Base-by-base conservation (phyloP, 2,329 filamentous ascomycete genomes). In the Phyllosticta citrichinensis region DNA sequence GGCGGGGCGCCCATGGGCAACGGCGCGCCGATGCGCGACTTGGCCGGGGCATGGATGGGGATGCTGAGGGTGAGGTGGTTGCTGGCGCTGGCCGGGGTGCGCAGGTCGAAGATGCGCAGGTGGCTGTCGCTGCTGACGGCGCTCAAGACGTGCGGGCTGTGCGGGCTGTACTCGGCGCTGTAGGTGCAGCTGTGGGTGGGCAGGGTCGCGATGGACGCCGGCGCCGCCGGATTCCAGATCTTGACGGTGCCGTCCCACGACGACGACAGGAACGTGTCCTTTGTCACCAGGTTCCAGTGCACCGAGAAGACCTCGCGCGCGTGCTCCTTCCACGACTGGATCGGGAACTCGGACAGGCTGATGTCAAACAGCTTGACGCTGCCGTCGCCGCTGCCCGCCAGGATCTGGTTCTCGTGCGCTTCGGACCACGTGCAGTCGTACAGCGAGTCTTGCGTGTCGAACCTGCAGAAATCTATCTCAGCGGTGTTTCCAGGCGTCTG, bases 231-330 rank as follows among this genome's bases (percentile, higher is more conserved):
- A 14, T 89, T 90, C 93, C 93, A 99, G 68, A 99, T 86, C 77
- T 97, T 97, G 68, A 97, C 85, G 2, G 90, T 95, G 56, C 94
- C 94, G 70, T 99, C 94, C 94, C 94, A 99, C 5, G 91, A 96
- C 66, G 87, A 91, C 0, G 90, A 95, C 30, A 91, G 82, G 71
- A 99, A 97, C 0, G 85, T 90, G 69, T 94, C 89, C 73, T 99
- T 99, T 30, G 88, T 84, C 5, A 96, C 84, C 20, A 96, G 83
- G 68, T 93, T 97, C 93, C 93, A 99, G 70, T 87, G 84, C 3
- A 96, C 91, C 2, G 90, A 87, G 72, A 97, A 97, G 9, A 95
- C 88, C 75, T 99, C 94, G 61, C 93, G 83, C 66, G 88, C 91
- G 74, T 99, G 94, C 72, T 97, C 94, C 71, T 91, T 87, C 81